Evolutionary conservation across 2,329 filamentous ascomycete genomes (phyloP).

Genomic region (Colletotrichum melonis): DNA sequence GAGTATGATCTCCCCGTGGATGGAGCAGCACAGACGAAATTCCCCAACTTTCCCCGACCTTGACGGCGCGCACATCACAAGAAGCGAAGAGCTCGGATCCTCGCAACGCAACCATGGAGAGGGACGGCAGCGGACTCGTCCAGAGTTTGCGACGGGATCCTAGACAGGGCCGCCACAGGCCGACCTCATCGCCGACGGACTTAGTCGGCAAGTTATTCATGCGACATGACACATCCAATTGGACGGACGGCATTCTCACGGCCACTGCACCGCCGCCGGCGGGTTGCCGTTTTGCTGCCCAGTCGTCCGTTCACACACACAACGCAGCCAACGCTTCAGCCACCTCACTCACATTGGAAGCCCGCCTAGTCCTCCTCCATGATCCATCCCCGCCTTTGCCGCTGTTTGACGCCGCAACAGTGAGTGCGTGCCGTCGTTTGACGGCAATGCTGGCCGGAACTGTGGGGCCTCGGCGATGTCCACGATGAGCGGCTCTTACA

Average conservation of each 20-base stretch:
- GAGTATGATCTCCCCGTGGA: background rate
- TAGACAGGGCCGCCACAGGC: background rate
- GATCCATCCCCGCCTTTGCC: background rate
- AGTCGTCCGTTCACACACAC: background rate
- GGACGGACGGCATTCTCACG: background rate
- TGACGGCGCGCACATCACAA: background rate
- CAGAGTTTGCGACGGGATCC: background rate
- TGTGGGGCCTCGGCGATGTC: background rate
- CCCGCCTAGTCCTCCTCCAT: no score
- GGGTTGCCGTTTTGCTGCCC: constrained; percentile 7
- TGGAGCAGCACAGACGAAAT: background rate
- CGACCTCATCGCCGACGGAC: background rate
- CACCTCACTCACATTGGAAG: background rate
- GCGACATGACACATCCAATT: background rate
- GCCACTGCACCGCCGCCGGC: constrained; percentile 6
- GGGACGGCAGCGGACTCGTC: background rate
- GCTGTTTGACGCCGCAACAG: background rate
- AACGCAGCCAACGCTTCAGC: background rate
- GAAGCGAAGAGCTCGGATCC: background rate
- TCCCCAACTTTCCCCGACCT: background rate
- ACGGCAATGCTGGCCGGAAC: background rate
- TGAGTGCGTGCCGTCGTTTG: background rate
- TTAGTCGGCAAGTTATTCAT: background rate
- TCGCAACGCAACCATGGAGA: background rate
- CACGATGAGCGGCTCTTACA: constrained; percentile 2